Evolutionary conservation across 768 basidiomycete genomes (phyloP).

Genomic region (Suillus variegatus): DNA sequence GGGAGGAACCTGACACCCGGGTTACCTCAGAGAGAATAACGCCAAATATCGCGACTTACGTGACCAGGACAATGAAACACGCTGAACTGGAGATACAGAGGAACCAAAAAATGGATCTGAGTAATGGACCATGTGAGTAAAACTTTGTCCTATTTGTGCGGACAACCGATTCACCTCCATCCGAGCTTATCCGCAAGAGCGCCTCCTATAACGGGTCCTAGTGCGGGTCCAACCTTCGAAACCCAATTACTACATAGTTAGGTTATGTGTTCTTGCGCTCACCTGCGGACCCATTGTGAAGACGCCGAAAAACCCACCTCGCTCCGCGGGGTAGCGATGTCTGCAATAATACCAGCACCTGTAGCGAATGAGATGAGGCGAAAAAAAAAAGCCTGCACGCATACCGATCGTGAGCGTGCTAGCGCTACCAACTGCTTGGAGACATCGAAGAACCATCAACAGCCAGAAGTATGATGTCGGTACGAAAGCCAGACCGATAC

Average conservation of each 20-base stretch:
- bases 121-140: not conserved
- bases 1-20: constrained; percentile 20
- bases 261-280: constrained; percentile 3
- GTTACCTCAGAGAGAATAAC: not conserved
- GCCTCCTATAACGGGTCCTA: constrained; percentile 53
- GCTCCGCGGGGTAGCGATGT: constrained; percentile 67
- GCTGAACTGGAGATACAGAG: constrained; percentile 47
- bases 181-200: constrained; percentile 56
- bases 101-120: constrained; percentile 64
- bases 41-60: constrained; percentile 36
- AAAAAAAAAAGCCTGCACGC: constrained; percentile 5
- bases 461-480: constrained; percentile 67
- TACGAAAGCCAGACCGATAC: constrained; percentile 53
- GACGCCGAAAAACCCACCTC: constrained; percentile 69
- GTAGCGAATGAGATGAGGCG: constrained; percentile 4
- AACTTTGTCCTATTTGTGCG: not conserved
- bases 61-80: constrained; percentile 48
- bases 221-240: constrained; percentile 53
- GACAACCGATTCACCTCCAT: constrained; percentile 49
- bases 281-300: constrained; percentile 66
- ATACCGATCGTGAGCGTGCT: constrained; percentile 70
- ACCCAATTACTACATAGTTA: not conserved
- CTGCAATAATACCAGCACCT: constrained; percentile 74
- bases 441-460: constrained; percentile 68
- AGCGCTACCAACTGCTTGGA: constrained; percentile 74